Percentiles rank a stretch among this genome's conserved stretches.
These are phyloP conservation scores for Rhizoclosmatium globosum DNA, from an alignment of 192 early-diverging fungal genomes.

Conservation along the genomic window DNA sequence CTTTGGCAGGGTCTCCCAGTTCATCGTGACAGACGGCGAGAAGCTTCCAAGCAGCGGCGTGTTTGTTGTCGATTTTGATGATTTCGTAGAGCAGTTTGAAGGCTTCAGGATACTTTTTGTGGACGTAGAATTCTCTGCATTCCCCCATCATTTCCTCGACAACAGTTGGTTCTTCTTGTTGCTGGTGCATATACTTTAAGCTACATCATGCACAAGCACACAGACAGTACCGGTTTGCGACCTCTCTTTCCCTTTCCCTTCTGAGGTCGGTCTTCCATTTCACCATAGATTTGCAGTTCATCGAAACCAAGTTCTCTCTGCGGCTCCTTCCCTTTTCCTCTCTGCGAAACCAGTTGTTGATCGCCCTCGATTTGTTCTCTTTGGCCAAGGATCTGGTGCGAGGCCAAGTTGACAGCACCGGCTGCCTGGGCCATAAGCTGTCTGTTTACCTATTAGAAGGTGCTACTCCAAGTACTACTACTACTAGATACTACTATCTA, in stretches of 20 bases:
- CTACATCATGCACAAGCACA: background rate
- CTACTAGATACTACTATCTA: too few relatives aligned
- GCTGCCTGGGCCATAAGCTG: conserved; percentile 4
- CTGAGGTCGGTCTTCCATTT: too few relatives aligned
- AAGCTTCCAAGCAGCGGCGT: conserved; percentile 84
- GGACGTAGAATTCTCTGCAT: conserved; percentile 80
- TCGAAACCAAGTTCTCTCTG: background rate
- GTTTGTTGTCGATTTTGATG: conserved; percentile 75
- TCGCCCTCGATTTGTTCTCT: background rate
- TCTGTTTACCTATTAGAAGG: background rate
- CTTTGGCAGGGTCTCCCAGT: conserved; percentile 74
- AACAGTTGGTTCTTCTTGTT: conserved; percentile 43
- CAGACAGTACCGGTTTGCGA: background rate
- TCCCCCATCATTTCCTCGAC: conserved; percentile 72
- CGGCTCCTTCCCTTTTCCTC: background rate
- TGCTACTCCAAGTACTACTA: too few relatives aligned
- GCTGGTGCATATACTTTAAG: background rate
- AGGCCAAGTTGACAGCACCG: background rate
- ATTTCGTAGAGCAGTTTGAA: conserved; percentile 80
- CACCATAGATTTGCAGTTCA: conserved; percentile 3
- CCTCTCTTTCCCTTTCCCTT: background rate
- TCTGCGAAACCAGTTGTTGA: background rate
- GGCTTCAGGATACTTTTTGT: conserved; percentile 72
- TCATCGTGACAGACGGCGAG: conserved; percentile 93
- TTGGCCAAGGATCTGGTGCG: background rate